Evolutionary conservation across 2,329 filamentous ascomycete species (phyloP), one percentile per base, ranked within the genome.

Genomic region (Apiospora aurea): DNA sequence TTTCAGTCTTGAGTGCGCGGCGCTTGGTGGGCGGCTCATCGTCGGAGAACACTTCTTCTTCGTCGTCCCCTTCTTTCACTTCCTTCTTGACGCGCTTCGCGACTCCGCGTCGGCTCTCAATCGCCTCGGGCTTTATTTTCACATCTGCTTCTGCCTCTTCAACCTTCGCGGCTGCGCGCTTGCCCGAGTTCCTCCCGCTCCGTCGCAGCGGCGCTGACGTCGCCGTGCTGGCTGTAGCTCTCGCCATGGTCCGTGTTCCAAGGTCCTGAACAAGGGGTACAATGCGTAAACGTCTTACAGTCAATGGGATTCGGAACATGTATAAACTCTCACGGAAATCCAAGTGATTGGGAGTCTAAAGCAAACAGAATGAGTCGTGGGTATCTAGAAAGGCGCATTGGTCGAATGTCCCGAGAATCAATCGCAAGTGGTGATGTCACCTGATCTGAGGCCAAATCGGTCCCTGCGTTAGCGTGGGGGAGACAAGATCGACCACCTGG

Each of bases 1-100:
- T 41, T 34, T 61, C 53, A 18, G 53, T 38, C 16, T 61, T 61
- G 29, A 38, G n/a, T 5, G 53, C 53, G 53, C 53, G 53, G 16
- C 53, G 29, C 8, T 61, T 61, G 53, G 26, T 61, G 6, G 21
- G 69, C 16, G 41, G 38, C 11, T 47, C 34, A 43, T 18, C n/a
- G 16, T 68, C 24, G 1, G 13, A 26, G 10, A 6, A 4, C 5
- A 10, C 18, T 64, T 29, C 73, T 64, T n/a, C n/a, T n/a, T n/a
- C n/a, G n/a, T n/a, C n/a, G n/a, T n/a, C 57, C 7, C 67, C 67
- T 1, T 61, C 21, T 70, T 67, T 61, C 2, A 44, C 21, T 68
- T 76, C 74, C 16, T 71, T 69, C 53, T 74, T 75, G n/a, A 71
- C 68, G 51, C 75, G 71, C 51, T 70, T 71, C 6, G 41, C 29